phyloP scores from a whole-genome alignment of 2,329 filamentous ascomycete species.

The Phoma sp. region DNA sequence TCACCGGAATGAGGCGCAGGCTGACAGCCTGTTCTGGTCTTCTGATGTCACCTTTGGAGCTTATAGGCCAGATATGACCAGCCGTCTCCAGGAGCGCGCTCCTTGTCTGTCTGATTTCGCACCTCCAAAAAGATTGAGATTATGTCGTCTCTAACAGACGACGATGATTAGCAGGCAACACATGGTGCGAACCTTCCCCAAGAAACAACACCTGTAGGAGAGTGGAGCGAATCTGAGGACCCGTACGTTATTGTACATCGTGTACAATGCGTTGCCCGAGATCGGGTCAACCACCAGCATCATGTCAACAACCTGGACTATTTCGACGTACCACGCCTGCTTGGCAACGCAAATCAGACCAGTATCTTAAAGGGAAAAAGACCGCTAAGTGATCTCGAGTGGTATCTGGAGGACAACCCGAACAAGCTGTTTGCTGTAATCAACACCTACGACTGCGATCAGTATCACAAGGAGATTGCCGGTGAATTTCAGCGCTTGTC shows the following conservation, averaged over 20 bases:
- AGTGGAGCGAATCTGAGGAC: not conserved
- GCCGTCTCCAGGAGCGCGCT: too few relatives aligned
- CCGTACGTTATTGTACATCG: not conserved
- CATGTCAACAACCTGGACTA: not conserved
- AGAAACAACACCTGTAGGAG: too few relatives aligned
- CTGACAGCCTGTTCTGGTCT: too few relatives aligned
- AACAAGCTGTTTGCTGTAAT: not conserved
- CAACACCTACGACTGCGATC: not conserved
- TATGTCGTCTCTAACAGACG: too few relatives aligned
- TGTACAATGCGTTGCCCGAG: not conserved
- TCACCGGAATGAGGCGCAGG: too few relatives aligned
- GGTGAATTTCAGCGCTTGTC: not conserved
- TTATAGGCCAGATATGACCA: too few relatives aligned
- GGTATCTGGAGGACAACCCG: not conserved
- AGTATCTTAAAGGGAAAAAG: not conserved
- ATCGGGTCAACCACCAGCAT: not conserved
- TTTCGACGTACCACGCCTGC: conserved; percentile 3
- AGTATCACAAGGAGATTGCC: not conserved
- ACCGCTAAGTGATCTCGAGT: too few relatives aligned
- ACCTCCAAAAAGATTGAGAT: too few relatives aligned
- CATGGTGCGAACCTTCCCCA: too few relatives aligned
- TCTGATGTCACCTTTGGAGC: too few relatives aligned
- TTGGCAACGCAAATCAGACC: not conserved
- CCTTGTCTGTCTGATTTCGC: too few relatives aligned
- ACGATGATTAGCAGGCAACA: not conserved